Base-by-base conservation (phyloP, 257 asterid genomes). In the Solanum sparsipilum region DNA sequence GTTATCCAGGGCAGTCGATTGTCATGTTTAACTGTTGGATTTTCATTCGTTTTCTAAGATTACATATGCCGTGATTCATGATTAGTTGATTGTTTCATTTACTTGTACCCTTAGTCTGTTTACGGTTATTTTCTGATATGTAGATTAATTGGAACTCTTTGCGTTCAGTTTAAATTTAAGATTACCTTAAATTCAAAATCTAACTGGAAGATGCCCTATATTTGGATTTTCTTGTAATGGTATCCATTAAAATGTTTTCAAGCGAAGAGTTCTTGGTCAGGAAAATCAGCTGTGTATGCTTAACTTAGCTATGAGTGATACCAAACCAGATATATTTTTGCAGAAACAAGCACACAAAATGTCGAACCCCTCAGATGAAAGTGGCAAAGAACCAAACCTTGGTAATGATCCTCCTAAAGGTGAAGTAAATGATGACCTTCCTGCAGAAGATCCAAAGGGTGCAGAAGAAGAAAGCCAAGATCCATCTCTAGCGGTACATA, bases 401-500 rank as follows among this genome's bases (percentile, higher is more conserved):
- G 76, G 25, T 32, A 88, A 68, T 9, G 74, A 31, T 27, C 60
- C 70, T 90, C 89, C 94, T 31, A 86, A 90, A 86, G 89, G 65
- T 36, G 91, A 90, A 44, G 93, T 87, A 34, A 76, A 87, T 34
- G 92, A 88, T 31, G 87, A 89, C 84, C 82, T 76, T 23, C 84
- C 87, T 38, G 58, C 4, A 20, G 90, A 41, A 72, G 91, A 90
- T 38, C 52, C 91, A 13, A 86, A 89, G 86, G 89, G 68, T 78
- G 72, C 63, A 9, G 91, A 93, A 25, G 78, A 85, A 21, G 88
- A 90, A 86, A 88, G 81, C 46, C 87, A 81, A 52, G 84, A 68
- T 83, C 90, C 93, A n/a, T 87, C 90, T 31, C 86, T 23, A 6
- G 88, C 90, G 95, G 98, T 94, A 89, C 44, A 67, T 46, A 46